phyloP scores from a whole-genome alignment of 2,329 filamentous ascomycete genomes.

The Aspergillus flavus region DNA sequence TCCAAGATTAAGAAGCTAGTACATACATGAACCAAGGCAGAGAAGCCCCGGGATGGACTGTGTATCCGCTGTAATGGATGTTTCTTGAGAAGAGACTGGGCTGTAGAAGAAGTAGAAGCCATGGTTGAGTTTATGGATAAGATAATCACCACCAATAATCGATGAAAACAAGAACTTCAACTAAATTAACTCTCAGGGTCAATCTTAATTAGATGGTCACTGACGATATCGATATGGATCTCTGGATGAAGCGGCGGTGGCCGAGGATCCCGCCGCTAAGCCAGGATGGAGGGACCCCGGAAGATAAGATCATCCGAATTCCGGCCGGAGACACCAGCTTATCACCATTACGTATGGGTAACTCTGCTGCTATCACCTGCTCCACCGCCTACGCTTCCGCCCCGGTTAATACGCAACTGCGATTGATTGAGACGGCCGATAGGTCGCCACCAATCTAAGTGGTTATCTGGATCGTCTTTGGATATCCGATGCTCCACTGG shows the following conservation, averaged over 20 bases:
- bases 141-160: not conserved
- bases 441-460: slow-evolving; percentile 6
- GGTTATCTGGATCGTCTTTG: slow-evolving; percentile 5
- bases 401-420: not conserved
- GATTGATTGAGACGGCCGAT: slow-evolving; percentile 23
- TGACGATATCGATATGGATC: not conserved
- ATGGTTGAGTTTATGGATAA: not conserved
- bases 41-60: slow-evolving; percentile 47
- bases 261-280: not conserved
- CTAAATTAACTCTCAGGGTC: too few relatives aligned
- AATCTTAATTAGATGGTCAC: not conserved
- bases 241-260: not conserved
- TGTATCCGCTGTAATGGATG: slow-evolving; percentile 48
- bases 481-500: not conserved
- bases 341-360: not conserved
- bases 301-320: slow-evolving; percentile 4
- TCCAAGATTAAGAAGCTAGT: slow-evolving; percentile 13
- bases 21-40: slow-evolving; percentile 51
- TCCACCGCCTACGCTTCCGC: slow-evolving; percentile 2
- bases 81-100: slow-evolving; percentile 26
- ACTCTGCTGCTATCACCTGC: not conserved
- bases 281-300: not conserved
- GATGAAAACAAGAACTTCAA: too few relatives aligned
- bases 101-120: slow-evolving; percentile 14
- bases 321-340: slow-evolving; percentile 6